Conservation (phyloP, 1,284 basidiomycete genomes). For the Polyporus tsugae region DNA sequence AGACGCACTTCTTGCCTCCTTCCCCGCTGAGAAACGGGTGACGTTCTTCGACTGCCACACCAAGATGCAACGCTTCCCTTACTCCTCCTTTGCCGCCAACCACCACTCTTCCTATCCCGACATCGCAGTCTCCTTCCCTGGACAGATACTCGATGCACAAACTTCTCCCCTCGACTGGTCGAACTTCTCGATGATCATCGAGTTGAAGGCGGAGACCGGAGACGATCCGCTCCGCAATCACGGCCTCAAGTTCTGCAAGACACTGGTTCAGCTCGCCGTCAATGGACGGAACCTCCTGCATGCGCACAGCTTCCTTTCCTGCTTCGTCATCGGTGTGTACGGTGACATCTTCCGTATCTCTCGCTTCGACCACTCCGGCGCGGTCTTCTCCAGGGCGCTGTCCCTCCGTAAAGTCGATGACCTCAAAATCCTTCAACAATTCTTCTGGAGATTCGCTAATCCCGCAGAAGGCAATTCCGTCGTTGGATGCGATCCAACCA, state of each 20-base stretch:
- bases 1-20: conserved; percentile 5
- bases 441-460: conserved; percentile 21
- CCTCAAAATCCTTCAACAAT: conserved; percentile 8
- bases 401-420: neutral
- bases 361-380: conserved; percentile 20
- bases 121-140: conserved; percentile 15
- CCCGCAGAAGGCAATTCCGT: conserved; percentile 5
- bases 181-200: conserved; percentile 8
- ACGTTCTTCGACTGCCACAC: conserved; percentile 1
- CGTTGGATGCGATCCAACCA: conserved; percentile 11
- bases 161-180: neutral
- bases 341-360: conserved; percentile 11
- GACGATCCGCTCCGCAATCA: conserved; percentile 16
- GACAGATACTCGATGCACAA: neutral
- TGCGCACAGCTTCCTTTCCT: conserved; percentile 22
- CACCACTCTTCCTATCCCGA: neutral
- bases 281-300: conserved; percentile 23
- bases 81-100: neutral
- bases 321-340: conserved; percentile 23
- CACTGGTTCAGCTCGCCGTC: conserved; percentile 21
- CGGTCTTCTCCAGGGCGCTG: conserved; percentile 8
- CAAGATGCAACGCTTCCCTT: neutral
- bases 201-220: neutral
- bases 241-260: neutral
- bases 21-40: conserved; percentile 3